phyloP scores from a whole-genome alignment of 1,284 basidiomycete species.

The Malassezia arunalokei region DNA sequence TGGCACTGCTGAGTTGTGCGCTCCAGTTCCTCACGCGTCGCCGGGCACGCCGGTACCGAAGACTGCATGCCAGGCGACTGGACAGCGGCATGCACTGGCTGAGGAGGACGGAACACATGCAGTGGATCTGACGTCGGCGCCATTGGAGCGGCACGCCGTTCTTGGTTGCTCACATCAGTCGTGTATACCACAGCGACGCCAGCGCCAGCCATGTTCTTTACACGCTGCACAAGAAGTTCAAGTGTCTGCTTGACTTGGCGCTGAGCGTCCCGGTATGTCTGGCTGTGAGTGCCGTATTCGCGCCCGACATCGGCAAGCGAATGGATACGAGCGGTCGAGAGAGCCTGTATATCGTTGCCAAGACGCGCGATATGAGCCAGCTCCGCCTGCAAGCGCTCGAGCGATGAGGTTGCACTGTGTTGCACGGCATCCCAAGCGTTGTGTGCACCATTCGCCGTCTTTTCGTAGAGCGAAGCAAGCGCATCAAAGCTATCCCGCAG shows the following conservation, averaged over 20 bases:
- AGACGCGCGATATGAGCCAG: not conserved
- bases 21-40: slow-evolving; percentile 18
- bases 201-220: not conserved
- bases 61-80: not conserved
- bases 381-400: slow-evolving; percentile 1
- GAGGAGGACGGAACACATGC: not conserved
- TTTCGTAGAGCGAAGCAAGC: slow-evolving; percentile 5
- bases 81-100: not conserved
- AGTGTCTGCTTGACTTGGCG: slow-evolving; percentile 2
- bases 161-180: not conserved
- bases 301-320: slow-evolving; percentile 3
- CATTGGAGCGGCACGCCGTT: not conserved
- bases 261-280: slow-evolving; percentile 4
- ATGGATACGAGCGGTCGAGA: not conserved
- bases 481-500: slow-evolving; percentile 1
- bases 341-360: not conserved
- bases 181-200: slow-evolving; percentile 8
- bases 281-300: slow-evolving; percentile 5
- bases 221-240: not conserved
- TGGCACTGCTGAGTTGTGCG: slow-evolving; percentile 29
- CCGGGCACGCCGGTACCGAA: not conserved
- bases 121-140: not conserved
- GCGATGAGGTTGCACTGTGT: not conserved
- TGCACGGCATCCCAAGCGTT: not conserved
- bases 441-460: not conserved